A percentile compares a stretch with the other conserved stretches of the same genome.
Evolutionary conservation across 768 basidiomycete species (phyloP).

Genomic region (Postia placenta): DNA sequence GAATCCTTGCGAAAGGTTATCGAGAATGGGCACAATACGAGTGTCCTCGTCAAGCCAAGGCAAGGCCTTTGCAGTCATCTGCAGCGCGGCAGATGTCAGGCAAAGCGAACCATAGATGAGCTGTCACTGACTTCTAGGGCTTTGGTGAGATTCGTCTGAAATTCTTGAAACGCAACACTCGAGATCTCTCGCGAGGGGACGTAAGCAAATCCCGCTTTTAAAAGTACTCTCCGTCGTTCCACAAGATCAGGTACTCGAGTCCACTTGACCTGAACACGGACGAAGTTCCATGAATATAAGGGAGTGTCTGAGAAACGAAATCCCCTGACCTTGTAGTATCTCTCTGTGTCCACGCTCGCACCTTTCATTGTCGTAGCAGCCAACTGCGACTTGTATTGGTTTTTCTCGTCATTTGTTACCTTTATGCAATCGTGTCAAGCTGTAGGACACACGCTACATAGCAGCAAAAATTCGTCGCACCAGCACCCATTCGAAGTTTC

Average conservation of each 20-base stretch:
- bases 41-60: slow-evolving; percentile 94
- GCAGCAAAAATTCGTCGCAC: slow-evolving; percentile 27
- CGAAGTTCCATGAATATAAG: background rate
- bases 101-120: background rate
- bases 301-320: no score
- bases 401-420: slow-evolving; percentile 59
- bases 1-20: slow-evolving; percentile 92
- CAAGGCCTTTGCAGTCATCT: slow-evolving; percentile 82
- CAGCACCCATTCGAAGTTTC: slow-evolving; percentile 59
- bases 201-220: slow-evolving; percentile 83
- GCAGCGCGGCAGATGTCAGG: background rate
- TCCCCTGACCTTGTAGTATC: slow-evolving; percentile 67
- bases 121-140: slow-evolving; percentile 61
- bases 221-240: slow-evolving; percentile 69
- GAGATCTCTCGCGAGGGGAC: slow-evolving; percentile 74
- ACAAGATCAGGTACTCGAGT: slow-evolving; percentile 92
- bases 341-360: slow-evolving; percentile 35
- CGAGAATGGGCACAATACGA: slow-evolving; percentile 80
- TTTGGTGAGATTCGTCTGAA: slow-evolving; percentile 62
- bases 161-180: slow-evolving; percentile 85
- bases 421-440: slow-evolving; percentile 21
- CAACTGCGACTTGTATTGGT: slow-evolving; percentile 40
- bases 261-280: slow-evolving; percentile 76
- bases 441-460: background rate
- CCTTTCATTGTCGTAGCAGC: slow-evolving; percentile 36